Percentiles rank a stretch among this genome's conserved stretches.
phyloP scores from a whole-genome alignment of 768 basidiomycete genomes.

The Podaxis pistillaris region DNA sequence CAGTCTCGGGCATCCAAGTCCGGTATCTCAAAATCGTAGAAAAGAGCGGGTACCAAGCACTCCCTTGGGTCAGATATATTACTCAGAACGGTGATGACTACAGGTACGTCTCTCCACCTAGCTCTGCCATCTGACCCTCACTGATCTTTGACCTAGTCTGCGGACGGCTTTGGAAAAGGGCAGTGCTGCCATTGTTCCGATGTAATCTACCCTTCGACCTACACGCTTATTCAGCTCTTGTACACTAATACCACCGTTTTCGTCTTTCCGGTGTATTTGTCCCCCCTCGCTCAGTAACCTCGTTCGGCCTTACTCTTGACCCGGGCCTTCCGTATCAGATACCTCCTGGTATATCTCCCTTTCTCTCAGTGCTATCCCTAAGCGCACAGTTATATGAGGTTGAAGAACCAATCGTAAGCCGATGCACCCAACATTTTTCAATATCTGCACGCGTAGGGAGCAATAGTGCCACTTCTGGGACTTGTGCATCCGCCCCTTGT shows the following conservation, averaged over 20 bases:
- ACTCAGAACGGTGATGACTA: conserved; percentile 94
- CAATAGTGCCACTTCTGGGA: too few relatives aligned
- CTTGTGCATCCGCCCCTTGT: too few relatives aligned
- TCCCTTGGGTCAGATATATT: conserved; percentile 96
- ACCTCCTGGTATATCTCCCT: too few relatives aligned
- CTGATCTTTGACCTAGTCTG: conserved; percentile 38
- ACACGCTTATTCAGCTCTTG: not conserved
- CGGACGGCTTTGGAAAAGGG: conserved; percentile 73
- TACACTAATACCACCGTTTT: not conserved
- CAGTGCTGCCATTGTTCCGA: conserved; percentile 15
- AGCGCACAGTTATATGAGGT: too few relatives aligned
- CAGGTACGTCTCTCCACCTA: conserved; percentile 48
- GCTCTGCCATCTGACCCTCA: not conserved
- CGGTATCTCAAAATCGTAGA: conserved; percentile 98
- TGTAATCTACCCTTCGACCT: not conserved
- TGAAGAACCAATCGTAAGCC: too few relatives aligned
- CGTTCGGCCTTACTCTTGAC: too few relatives aligned
- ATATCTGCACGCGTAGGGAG: too few relatives aligned
- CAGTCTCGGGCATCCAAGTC: conserved; percentile 96
- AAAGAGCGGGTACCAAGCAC: conserved; percentile 95
- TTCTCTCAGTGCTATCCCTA: too few relatives aligned
- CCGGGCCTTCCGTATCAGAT: too few relatives aligned
- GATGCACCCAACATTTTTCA: too few relatives aligned
- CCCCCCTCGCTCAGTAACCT: too few relatives aligned
- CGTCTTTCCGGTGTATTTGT: too few relatives aligned